Evolutionary conservation across 495 filamentous ascomycete genomes (phyloP).

Genomic region (Aspergillus heteromorphus): DNA sequence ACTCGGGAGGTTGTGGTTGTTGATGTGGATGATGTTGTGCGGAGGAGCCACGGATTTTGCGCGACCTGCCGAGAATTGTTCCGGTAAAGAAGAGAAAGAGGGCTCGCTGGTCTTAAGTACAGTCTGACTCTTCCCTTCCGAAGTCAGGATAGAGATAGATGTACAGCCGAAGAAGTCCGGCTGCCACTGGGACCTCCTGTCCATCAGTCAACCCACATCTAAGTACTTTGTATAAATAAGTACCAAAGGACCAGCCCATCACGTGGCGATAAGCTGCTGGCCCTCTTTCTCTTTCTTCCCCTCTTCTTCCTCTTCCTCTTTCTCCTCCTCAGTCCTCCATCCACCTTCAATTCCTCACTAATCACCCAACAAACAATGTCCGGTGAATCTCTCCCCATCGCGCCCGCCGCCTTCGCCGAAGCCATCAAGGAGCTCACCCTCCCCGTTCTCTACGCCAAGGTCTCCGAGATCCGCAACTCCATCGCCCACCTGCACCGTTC

Average conservation of each 20-base stretch:
- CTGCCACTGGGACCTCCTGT: too few relatives aligned
- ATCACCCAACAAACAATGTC: conserved; percentile 27
- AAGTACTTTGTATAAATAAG: too few relatives aligned
- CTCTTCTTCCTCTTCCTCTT: not conserved
- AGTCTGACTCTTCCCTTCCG: too few relatives aligned
- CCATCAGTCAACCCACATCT: too few relatives aligned
- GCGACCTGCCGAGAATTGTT: conserved; percentile 16
- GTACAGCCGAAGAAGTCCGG: too few relatives aligned
- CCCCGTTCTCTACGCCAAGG: conserved; percentile 69
- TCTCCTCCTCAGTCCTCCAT: not conserved
- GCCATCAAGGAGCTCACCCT: conserved; percentile 71
- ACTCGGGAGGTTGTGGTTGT: not conserved
- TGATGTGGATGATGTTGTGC: not conserved
- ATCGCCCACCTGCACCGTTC: conserved; percentile 76
- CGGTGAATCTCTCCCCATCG: conserved; percentile 30
- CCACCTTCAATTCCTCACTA: not conserved
- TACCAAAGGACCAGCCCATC: too few relatives aligned
- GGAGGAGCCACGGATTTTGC: conserved; percentile 5
- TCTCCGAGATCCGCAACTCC: conserved; percentile 73
- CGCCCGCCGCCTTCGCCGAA: conserved; percentile 46
- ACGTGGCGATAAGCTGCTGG: conserved; percentile 17
- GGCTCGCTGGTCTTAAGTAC: too few relatives aligned
- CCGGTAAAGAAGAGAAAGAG: conserved; percentile 2
- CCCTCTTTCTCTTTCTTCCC: too few relatives aligned
- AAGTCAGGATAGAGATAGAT: too few relatives aligned